phyloP scores from a whole-genome alignment of 2,329 filamentous ascomycete genomes.

The Nothophaeocryptopus gaeumannii region DNA sequence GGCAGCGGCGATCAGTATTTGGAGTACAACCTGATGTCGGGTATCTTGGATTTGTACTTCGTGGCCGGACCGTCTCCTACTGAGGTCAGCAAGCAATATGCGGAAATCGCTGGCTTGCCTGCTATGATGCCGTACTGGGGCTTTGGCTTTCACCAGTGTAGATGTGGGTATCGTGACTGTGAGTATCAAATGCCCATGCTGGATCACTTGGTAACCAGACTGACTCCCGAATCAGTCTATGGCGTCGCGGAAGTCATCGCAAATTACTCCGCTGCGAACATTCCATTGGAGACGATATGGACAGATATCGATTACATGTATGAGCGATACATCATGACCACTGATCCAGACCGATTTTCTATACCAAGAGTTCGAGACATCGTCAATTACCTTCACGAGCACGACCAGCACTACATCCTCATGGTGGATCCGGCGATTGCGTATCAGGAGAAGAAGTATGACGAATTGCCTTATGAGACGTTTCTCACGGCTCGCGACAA shows the following conservation, averaged over 20 bases:
- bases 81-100: slow-evolving; percentile 49
- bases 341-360: slow-evolving; percentile 63
- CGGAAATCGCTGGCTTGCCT: slow-evolving; percentile 46
- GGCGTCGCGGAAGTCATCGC: slow-evolving; percentile 64
- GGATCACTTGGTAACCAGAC: no score
- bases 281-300: slow-evolving; percentile 71
- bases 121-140: slow-evolving; percentile 53
- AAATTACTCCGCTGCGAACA: slow-evolving; percentile 62
- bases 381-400: slow-evolving; percentile 54
- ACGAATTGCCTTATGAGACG: slow-evolving; percentile 41
- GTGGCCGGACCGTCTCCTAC: slow-evolving; percentile 46
- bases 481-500: slow-evolving; percentile 61
- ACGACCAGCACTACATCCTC: slow-evolving; percentile 43
- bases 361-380: slow-evolving; percentile 60
- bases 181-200: slow-evolving; percentile 9
- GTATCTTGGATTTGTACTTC: slow-evolving; percentile 65
- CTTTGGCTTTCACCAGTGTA: slow-evolving; percentile 52
- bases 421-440: slow-evolving; percentile 71
- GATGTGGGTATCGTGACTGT: slow-evolving; percentile 39
- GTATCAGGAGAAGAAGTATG: slow-evolving; percentile 34
- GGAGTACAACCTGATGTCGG: slow-evolving; percentile 75
- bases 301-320: slow-evolving; percentile 48
- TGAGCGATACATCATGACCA: slow-evolving; percentile 57
- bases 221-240: slow-evolving; percentile 44
- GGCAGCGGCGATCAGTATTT: slow-evolving; percentile 59